phyloP scores from a whole-genome alignment of 2,329 filamentous ascomycete species.

The Cladosporium phlei region DNA sequence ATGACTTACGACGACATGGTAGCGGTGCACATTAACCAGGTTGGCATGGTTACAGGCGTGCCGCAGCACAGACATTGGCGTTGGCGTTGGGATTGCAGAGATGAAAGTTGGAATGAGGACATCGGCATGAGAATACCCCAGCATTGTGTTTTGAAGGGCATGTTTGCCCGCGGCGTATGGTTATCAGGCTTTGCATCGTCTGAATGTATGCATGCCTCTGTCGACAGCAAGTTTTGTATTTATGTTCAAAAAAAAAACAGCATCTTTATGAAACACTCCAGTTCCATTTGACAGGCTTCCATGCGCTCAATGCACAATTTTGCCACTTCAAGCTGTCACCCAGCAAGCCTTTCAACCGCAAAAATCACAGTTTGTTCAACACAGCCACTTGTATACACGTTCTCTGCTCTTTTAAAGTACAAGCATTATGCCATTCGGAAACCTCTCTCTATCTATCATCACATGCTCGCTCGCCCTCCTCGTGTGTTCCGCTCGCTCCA shows the following conservation, averaged over 20 bases:
- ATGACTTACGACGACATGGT: constrained; percentile 27
- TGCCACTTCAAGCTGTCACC: no score
- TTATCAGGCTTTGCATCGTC: constrained; percentile 3
- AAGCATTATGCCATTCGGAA: constrained; percentile 7
- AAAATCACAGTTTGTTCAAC: background rate
- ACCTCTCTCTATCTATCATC: background rate
- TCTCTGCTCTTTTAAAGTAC: constrained; percentile 3
- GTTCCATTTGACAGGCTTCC: background rate
- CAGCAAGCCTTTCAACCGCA: no score
- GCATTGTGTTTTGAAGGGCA: constrained; percentile 1
- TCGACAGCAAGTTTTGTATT: background rate
- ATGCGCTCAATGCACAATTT: no score
- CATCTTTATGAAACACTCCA: background rate
- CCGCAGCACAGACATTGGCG: background rate
- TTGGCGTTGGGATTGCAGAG: background rate
- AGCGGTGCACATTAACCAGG: constrained; percentile 2
- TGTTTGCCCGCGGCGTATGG: background rate
- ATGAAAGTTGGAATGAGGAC: background rate
- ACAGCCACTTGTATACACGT: constrained; percentile 3
- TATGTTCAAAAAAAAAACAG: constrained; percentile 7
- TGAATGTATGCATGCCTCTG: constrained; percentile 1
- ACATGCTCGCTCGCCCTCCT: background rate
- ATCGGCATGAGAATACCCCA: background rate
- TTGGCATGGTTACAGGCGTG: background rate
- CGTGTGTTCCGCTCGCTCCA: background rate